phyloP scores from a whole-genome alignment of 225 moss, liverwort and hornwort genomes.

The Marchantia paleacea region DNA sequence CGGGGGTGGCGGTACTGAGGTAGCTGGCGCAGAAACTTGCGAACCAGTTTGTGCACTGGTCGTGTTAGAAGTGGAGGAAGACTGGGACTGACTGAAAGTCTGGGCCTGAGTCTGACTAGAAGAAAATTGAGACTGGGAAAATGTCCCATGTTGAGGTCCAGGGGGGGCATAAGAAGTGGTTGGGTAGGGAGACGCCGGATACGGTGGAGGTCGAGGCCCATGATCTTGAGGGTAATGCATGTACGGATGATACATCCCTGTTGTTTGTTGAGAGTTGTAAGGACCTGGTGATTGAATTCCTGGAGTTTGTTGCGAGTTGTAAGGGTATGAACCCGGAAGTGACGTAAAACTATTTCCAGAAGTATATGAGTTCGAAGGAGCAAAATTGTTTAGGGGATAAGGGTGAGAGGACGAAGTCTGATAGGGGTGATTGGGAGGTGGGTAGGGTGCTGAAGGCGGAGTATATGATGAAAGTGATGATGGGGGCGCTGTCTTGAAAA shows the following conservation, averaged over 20 bases:
- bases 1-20: constrained; percentile 21
- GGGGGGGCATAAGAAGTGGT: constrained; percentile 57
- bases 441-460: constrained; percentile 59
- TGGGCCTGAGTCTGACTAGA: constrained; percentile 29
- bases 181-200: constrained; percentile 56
- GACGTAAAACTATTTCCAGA: constrained; percentile 35
- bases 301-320: constrained; percentile 32
- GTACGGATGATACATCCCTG: constrained; percentile 64
- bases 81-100: constrained; percentile 40
- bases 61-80: constrained; percentile 41
- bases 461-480: constrained; percentile 45
- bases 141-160: constrained; percentile 59
- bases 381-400: constrained; percentile 34
- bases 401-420: constrained; percentile 37
- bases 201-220: constrained; percentile 71
- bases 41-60: constrained; percentile 36
- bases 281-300: constrained; percentile 41
- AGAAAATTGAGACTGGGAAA: constrained; percentile 47
- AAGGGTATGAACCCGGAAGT: constrained; percentile 48
- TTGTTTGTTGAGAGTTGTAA: constrained; percentile 51
- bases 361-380: constrained; percentile 29
- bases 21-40: constrained; percentile 18
- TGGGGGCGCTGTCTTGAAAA: constrained; percentile 54
- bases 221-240: constrained; percentile 74
- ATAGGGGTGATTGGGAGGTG: constrained; percentile 38